phyloP scores from a whole-genome alignment of 768 basidiomycete genomes.

The Rhizopogon vulgaris region DNA sequence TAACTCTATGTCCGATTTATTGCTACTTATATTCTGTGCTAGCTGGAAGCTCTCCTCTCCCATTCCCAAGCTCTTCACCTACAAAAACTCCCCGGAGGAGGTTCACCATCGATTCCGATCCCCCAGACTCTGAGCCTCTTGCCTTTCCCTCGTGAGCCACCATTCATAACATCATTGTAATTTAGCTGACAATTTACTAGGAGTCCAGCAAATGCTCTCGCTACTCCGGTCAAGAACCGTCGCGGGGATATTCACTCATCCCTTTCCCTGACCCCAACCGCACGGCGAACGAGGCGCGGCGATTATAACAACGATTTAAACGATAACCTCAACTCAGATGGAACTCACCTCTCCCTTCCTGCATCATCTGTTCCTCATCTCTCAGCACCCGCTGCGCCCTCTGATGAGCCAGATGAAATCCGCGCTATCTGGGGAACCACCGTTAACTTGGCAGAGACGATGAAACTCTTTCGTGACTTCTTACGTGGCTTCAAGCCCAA shows the following conservation, averaged over 20 bases:
- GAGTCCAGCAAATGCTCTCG: conserved; percentile 39
- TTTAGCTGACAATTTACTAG: conserved; percentile 21
- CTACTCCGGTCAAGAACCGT: conserved; percentile 63
- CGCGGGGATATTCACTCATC: conserved; percentile 93
- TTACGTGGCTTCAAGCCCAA: conserved; percentile 90
- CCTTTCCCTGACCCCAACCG: conserved; percentile 47
- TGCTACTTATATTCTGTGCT: conserved; percentile 4
- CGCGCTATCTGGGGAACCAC: conserved; percentile 98
- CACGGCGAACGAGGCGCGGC: conserved; percentile 35
- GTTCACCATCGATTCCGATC: conserved; percentile 30
- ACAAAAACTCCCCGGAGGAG: conserved; percentile 40
- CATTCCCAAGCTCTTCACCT: conserved; percentile 61
- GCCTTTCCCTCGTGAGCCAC: conserved; percentile 60
- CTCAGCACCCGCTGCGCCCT: conserved; percentile 55
- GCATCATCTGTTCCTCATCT: conserved; percentile 49
- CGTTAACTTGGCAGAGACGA: conserved; percentile 85
- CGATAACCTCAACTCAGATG: conserved; percentile 53
- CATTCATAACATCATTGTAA: neutral
- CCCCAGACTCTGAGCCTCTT: conserved; percentile 56
- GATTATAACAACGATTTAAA: conserved; percentile 23
- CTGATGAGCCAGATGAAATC: conserved; percentile 77
- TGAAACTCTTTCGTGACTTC: conserved; percentile 87
- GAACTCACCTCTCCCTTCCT: conserved; percentile 49
- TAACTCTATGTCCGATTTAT: neutral
- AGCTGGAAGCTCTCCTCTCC: conserved; percentile 57